Evolutionary conservation across 192 early-diverging fungal genomes (phyloP).

Genomic region (Dispira simplex): DNA sequence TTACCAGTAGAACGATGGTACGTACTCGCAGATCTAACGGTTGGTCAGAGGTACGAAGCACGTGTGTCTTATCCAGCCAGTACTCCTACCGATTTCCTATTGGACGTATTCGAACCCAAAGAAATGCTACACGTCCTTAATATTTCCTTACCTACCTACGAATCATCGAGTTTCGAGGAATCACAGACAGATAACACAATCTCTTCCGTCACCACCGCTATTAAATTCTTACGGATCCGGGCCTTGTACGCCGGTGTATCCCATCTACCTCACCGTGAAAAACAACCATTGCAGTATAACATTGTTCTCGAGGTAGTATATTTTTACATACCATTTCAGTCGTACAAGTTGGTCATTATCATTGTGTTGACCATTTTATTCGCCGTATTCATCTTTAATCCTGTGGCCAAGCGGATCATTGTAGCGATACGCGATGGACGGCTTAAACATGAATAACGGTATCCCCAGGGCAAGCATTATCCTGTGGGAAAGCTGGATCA

Average conservation of each 20-base stretch:
- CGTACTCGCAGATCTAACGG: not conserved
- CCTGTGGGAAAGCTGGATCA: too few species aligned
- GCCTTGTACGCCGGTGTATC: conserved; percentile 1
- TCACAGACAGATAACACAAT: too few species aligned
- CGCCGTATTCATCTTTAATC: not conserved
- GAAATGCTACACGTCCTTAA: too few species aligned
- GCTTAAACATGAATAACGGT: too few species aligned
- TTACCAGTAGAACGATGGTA: not conserved
- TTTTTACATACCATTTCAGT: not conserved
- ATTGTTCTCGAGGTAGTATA: not conserved
- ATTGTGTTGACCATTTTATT: not conserved
- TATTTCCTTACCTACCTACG: too few species aligned
- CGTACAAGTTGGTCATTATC: not conserved
- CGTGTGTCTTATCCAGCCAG: not conserved
- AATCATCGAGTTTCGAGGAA: too few species aligned
- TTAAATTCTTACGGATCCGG: not conserved
- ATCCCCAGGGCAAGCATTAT: too few species aligned
- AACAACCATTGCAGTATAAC: not conserved
- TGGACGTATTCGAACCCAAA: too few species aligned
- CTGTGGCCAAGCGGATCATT: not conserved
- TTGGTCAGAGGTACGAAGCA: not conserved
- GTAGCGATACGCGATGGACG: not conserved
- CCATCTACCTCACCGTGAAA: conserved; percentile 1
- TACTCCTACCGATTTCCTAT: not conserved
- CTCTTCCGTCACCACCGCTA: not conserved